Base-by-base conservation (phyloP, 2,329 filamentous ascomycete genomes). In the Fusarium papillatum region DNA sequence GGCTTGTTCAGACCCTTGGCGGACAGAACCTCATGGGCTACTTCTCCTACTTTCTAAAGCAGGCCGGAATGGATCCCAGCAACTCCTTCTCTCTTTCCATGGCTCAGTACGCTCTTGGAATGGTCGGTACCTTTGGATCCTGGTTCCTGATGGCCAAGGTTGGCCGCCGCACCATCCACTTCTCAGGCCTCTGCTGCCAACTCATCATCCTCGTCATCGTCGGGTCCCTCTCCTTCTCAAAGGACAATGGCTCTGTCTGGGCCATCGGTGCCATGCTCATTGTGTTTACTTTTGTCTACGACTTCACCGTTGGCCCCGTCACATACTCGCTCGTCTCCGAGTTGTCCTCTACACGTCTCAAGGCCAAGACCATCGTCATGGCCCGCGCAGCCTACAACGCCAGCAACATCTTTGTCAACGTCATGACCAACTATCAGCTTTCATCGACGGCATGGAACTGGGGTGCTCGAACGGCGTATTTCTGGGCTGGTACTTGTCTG, bases 341-440 rank as follows among this genome's bases (percentile, higher is more conserved):
- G 74, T 84, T 88, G 6, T 89, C 88, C 0, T 90, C 89, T 0
- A 88, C 87, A 1, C 85, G 89, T 11, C 86, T 91, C 43, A 87
- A 88, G 71, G 85, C 86, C 36, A 90, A 90, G 82, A 90, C 89
- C 1, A 87, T 90, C 16, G 88, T 89, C 4, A 81, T 91, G 61
- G 87, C 88, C 1, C 84, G 89, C 16, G 79, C 82, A 0, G 81
- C 80, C 0, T 83, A 83, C 67, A 83, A 90, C 62, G 82, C 88
- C 14, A 84, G 84, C 78, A 87, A 87, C 72, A 88, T 91, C 34
- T 84, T 89, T 50, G 86, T 86, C 71, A 89, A 87, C 50, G 83
- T 88, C 78, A 84, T 86, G 76, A 86, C 88, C 2, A 87, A 88
- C 53, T 86, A 88, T 72, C 86, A 88, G 74, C 83, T 88, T 17